Conservation (phyloP, 106 monocot species). For the Acorus gramineus region DNA sequence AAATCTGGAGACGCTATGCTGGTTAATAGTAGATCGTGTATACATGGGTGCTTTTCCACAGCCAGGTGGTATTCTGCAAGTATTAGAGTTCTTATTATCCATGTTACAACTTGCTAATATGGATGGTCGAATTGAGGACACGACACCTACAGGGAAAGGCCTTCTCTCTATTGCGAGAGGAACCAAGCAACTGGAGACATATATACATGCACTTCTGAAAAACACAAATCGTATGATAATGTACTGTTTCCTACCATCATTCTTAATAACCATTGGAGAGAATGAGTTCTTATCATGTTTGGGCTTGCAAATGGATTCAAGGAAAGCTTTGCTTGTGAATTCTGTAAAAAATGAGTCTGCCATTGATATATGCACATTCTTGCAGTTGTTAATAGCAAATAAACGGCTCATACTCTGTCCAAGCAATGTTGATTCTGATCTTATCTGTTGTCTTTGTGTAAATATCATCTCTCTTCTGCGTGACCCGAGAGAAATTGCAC, state of each 20-base stretch:
- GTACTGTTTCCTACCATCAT: constrained; percentile 91
- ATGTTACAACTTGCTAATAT: constrained; percentile 97
- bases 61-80: constrained; percentile 68
- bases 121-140: constrained; percentile 85
- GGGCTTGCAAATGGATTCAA: constrained; percentile 51
- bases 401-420: constrained; percentile 84
- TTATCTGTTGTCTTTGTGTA: constrained; percentile 83
- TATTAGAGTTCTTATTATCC: constrained; percentile 85
- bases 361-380: constrained; percentile 62
- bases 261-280: constrained; percentile 56
- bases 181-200: constrained; percentile 68
- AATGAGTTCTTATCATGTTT: constrained; percentile 43
- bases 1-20: constrained; percentile 80
- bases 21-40: constrained; percentile 86
- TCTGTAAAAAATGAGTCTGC: constrained; percentile 35
- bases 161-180: constrained; percentile 81
- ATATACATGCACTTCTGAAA: constrained; percentile 84
- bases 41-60: constrained; percentile 93
- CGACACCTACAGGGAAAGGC: constrained; percentile 64
- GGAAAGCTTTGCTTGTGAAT: constrained; percentile 11
- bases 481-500: constrained; percentile 55
- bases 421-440: constrained; percentile 84
- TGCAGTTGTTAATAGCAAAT: constrained; percentile 81
- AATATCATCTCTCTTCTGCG: constrained; percentile 74
- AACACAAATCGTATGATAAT: constrained; percentile 92